A percentile compares a stretch with the other conserved stretches of the same genome.
Conservation (phyloP, 2,329 filamentous ascomycete species). For the Monilinia vaccinii-corymbosi region DNA sequence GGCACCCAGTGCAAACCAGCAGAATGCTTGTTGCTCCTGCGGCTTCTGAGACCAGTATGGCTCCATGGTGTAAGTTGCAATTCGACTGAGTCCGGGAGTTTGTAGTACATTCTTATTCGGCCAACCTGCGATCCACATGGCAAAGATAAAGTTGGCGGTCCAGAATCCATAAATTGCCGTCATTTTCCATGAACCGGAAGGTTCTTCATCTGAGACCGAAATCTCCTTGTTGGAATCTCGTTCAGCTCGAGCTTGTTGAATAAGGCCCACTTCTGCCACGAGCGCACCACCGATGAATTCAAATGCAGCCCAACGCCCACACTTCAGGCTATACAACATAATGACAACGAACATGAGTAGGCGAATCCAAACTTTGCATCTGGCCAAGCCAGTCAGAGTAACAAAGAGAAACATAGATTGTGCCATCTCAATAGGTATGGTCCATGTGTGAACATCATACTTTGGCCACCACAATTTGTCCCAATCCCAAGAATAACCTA, state of each 20-base stretch:
- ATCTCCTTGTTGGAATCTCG: conserved; percentile 12
- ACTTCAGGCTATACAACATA: conserved; percentile 22
- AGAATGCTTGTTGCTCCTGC: conserved; percentile 12
- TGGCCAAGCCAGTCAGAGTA: conserved; percentile 21
- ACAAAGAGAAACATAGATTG: conserved; percentile 26
- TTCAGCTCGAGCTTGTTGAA: conserved; percentile 22
- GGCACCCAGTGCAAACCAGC: conserved; percentile 26
- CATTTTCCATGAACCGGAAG: conserved; percentile 1
- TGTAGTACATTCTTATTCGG: conserved; percentile 22
- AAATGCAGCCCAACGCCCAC: conserved; percentile 24
- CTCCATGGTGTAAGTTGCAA: conserved; percentile 21
- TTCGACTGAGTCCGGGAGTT: conserved; percentile 18
- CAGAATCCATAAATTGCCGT: conserved; percentile 19
- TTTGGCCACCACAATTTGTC: conserved; percentile 7
- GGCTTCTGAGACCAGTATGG: conserved; percentile 21
- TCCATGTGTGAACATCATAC: conserved; percentile 21
- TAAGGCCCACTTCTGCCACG: conserved; percentile 36
- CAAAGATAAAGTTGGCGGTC: conserved; percentile 20
- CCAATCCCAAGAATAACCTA: conserved; percentile 10
- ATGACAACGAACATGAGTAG: conserved; percentile 19
- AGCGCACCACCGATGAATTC: conserved; percentile 40
- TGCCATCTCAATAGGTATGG: conserved; percentile 27
- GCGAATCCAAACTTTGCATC: conserved; percentile 21
- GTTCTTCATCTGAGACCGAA: not conserved
- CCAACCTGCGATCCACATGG: conserved; percentile 27